phyloP scores from a whole-genome alignment of 1,284 basidiomycete genomes.

The Cryptococcus sp. region DNA sequence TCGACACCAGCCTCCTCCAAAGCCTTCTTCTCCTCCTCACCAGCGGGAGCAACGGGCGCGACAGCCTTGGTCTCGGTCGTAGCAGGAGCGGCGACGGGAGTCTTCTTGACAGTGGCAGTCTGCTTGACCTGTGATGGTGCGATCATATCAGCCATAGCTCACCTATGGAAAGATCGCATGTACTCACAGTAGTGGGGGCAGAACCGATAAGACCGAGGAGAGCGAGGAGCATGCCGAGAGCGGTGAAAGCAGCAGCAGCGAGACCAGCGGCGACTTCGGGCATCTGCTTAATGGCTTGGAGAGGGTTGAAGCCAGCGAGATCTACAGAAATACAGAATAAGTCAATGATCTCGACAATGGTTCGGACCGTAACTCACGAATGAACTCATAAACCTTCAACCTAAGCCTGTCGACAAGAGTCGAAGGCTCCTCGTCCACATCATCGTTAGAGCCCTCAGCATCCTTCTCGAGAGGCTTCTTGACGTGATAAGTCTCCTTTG shows the following conservation, averaged over 20 bases:
- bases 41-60: constrained; percentile 31
- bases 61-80: constrained; percentile 29
- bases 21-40: constrained; percentile 33
- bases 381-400: constrained; percentile 50
- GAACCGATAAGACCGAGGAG: constrained; percentile 73
- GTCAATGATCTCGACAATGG: background rate
- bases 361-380: constrained; percentile 34
- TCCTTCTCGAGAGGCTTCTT: constrained; percentile 61
- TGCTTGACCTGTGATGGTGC: constrained; percentile 39
- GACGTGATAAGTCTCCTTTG: constrained; percentile 78
- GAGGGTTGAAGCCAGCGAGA: constrained; percentile 39
- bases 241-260: constrained; percentile 67
- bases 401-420: constrained; percentile 44
- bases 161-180: background rate
- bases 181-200: constrained; percentile 35
- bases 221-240: constrained; percentile 79
- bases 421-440: constrained; percentile 44
- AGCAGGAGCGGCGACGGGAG: constrained; percentile 7
- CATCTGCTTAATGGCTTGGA: constrained; percentile 73
- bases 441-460: constrained; percentile 59
- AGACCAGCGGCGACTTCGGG: constrained; percentile 82
- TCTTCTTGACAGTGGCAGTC: constrained; percentile 36
- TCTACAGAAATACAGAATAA: constrained; percentile 16
- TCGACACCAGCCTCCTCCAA: constrained; percentile 30
- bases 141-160: constrained; percentile 1